phyloP scores from a whole-genome alignment of 345 rosid species.

The Syzygium grande region DNA sequence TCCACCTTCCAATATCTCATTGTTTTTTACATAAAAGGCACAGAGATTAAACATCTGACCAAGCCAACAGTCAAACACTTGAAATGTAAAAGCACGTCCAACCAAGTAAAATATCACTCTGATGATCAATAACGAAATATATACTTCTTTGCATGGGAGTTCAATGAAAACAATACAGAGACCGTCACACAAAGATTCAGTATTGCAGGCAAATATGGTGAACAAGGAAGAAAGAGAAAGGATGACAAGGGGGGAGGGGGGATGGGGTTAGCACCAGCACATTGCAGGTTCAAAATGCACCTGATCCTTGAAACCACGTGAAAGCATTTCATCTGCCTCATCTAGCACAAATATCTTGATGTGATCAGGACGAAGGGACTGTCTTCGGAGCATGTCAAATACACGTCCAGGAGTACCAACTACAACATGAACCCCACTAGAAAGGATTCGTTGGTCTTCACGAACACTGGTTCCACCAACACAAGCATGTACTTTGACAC shows the following conservation, averaged over 20 bases:
- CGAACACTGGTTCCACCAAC: slow-evolving; percentile 85
- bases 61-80: background rate
- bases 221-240: background rate
- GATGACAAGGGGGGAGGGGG: background rate
- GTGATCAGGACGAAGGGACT: slow-evolving; percentile 61
- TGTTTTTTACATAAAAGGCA: background rate
- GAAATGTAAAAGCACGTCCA: background rate
- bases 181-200: background rate
- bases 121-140: background rate
- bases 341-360: slow-evolving; percentile 75
- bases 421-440: slow-evolving; percentile 78
- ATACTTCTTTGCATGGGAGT: background rate
- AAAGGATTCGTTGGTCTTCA: slow-evolving; percentile 70
- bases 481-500: slow-evolving; percentile 80
- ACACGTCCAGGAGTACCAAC: slow-evolving; percentile 87
- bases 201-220: background rate
- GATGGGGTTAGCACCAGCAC: background rate
- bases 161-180: background rate
- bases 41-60: background rate
- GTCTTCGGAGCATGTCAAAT: slow-evolving; percentile 75
- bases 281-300: slow-evolving; percentile 10
- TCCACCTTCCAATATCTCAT: background rate
- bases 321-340: slow-evolving; percentile 86
- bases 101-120: background rate
- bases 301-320: slow-evolving; percentile 89